Conservation (phyloP, 768 basidiomycete genomes). For the Pisolithus albus region DNA sequence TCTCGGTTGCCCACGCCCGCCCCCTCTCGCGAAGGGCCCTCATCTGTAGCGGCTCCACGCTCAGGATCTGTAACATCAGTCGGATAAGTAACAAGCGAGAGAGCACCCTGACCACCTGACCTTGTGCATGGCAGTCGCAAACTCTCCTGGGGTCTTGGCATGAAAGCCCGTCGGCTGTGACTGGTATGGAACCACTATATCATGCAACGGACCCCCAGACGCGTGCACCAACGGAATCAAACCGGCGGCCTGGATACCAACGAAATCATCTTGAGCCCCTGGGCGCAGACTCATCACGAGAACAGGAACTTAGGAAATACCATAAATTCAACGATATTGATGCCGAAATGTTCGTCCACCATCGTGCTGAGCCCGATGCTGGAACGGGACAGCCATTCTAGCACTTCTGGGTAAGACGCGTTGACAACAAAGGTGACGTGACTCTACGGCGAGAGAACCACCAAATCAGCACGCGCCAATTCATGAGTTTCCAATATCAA, state of each 20-base stretch:
- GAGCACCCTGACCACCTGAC: constrained; percentile 21
- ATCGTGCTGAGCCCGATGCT: constrained; percentile 91
- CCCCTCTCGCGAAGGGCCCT: constrained; percentile 62
- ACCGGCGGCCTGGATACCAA: constrained; percentile 70
- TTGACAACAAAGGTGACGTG: constrained; percentile 78
- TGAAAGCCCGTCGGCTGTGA: constrained; percentile 79
- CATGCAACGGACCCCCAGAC: constrained; percentile 85
- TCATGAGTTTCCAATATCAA: background rate
- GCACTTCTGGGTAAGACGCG: constrained; percentile 65
- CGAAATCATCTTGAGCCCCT: constrained; percentile 7
- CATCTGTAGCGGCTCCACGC: constrained; percentile 48
- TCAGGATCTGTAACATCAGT: constrained; percentile 30
- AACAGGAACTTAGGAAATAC: constrained; percentile 36
- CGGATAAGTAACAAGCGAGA: background rate
- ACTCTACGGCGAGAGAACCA: constrained; percentile 34
- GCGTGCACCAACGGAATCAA: constrained; percentile 88
- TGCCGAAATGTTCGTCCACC: constrained; percentile 98
- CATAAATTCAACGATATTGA: constrained; percentile 98
- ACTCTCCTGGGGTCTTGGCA: constrained; percentile 56
- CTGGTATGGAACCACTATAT: constrained; percentile 81
- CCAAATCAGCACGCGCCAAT: background rate
- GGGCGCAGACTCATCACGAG: background rate
- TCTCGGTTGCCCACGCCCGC: constrained; percentile 59
- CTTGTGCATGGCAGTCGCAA: constrained; percentile 59
- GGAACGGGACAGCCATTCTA: constrained; percentile 63